A percentile compares a stretch with the other conserved stretches of the same genome.
phyloP scores from a whole-genome alignment of 1,284 basidiomycete genomes.

The Volvariella surrecta region DNA sequence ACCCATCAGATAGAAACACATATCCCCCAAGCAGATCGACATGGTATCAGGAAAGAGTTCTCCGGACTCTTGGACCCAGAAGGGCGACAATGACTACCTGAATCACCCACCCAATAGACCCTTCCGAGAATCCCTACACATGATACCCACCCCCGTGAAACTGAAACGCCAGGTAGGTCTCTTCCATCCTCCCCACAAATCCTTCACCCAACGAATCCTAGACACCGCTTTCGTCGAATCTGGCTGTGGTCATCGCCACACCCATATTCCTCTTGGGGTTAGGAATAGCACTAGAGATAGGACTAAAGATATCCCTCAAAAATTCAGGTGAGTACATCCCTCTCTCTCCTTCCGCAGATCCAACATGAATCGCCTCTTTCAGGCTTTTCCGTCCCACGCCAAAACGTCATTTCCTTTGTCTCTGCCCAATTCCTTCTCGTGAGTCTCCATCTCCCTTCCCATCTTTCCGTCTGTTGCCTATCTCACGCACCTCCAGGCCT shows the following conservation, averaged over 20 bases:
- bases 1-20: no score
- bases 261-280: slow-evolving; percentile 34
- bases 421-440: slow-evolving; percentile 51
- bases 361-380: slow-evolving; percentile 1
- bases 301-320: slow-evolving; percentile 28
- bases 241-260: slow-evolving; percentile 31
- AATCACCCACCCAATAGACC: slow-evolving; percentile 9
- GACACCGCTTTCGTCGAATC: slow-evolving; percentile 36
- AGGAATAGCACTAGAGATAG: slow-evolving; percentile 42
- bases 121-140: slow-evolving; percentile 33
- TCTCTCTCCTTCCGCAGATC: not conserved
- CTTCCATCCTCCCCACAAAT: slow-evolving; percentile 27
- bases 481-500: slow-evolving; percentile 31
- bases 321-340: slow-evolving; percentile 31
- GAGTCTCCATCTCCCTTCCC: slow-evolving; percentile 13
- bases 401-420: slow-evolving; percentile 36
- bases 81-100: no score
- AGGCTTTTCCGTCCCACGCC: slow-evolving; percentile 46
- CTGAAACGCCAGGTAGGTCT: slow-evolving; percentile 25
- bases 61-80: no score
- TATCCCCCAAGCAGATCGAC: no score
- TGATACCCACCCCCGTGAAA: slow-evolving; percentile 34
- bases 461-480: not conserved
- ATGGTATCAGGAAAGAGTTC: no score
- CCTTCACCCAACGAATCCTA: slow-evolving; percentile 16